A percentile compares a stretch with the other conserved stretches of the same genome.
These are phyloP conservation scores for Dactylellina haptotyla DNA, from an alignment of 2,329 filamentous ascomycete species.

Conservation along the genomic window DNA sequence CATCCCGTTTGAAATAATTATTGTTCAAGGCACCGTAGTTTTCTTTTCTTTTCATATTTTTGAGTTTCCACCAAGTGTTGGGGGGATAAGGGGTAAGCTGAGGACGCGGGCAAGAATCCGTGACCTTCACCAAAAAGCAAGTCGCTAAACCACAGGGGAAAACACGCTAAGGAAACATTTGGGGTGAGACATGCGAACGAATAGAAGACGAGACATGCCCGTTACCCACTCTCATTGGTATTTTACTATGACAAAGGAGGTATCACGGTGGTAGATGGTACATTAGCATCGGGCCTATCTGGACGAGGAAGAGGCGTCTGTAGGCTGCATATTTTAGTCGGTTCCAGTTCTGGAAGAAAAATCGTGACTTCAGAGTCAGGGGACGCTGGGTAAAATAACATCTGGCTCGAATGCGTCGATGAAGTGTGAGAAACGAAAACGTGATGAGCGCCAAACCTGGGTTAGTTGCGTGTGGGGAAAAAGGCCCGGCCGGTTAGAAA, in stretches of 20 bases:
- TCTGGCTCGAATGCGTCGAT: not conserved
- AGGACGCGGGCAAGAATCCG: conserved; percentile 13
- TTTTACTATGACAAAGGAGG: conserved; percentile 32
- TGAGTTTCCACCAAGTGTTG: not conserved
- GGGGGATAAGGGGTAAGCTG: conserved; percentile 41
- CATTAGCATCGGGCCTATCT: conserved; percentile 19
- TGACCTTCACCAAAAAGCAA: conserved; percentile 43
- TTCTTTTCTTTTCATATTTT: no score
- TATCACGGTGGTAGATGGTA: conserved; percentile 41
- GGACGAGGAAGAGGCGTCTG: conserved; percentile 34
- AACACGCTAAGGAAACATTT: conserved; percentile 40
- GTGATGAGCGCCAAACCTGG: conserved; percentile 42
- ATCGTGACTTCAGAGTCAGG: conserved; percentile 50
- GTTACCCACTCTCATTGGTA: conserved; percentile 50
- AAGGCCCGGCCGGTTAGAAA: not conserved
- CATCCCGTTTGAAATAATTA: conserved; percentile 40
- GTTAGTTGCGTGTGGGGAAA: conserved; percentile 47
- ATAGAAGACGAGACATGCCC: conserved; percentile 43
- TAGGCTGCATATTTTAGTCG: conserved; percentile 25
- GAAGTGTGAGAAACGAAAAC: conserved; percentile 29
- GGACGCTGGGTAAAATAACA: conserved; percentile 12
- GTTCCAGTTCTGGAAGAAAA: conserved; percentile 36
- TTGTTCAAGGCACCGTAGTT: no score
- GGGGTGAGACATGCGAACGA: conserved; percentile 50
- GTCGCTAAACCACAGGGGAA: conserved; percentile 42